A percentile compares a stretch with the other conserved stretches of the same genome.
These are phyloP conservation scores for Neurospora pannonica DNA, from an alignment of 495 filamentous ascomycete genomes.

Conservation along the genomic window DNA sequence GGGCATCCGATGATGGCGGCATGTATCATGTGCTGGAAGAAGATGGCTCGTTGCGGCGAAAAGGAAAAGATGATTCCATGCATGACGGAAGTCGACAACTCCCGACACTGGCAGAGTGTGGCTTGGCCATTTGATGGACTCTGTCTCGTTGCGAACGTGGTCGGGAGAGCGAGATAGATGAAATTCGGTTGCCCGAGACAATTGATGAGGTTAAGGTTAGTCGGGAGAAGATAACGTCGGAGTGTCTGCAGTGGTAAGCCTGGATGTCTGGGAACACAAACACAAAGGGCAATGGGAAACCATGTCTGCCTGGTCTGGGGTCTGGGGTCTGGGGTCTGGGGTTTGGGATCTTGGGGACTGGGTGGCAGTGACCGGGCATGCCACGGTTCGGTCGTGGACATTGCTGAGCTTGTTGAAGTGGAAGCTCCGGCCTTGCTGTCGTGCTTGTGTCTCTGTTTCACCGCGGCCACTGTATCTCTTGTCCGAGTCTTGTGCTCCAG, in stretches of 20 bases:
- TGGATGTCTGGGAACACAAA: not conserved
- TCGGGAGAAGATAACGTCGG: not conserved
- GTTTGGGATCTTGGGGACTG: not conserved
- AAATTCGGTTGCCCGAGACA: not conserved
- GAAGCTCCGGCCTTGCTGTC: not conserved
- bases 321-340: not conserved
- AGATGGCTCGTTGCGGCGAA: not conserved
- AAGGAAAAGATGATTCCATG: not conserved
- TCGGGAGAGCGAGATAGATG: not conserved
- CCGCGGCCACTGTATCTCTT: not conserved
- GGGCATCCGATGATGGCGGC: not conserved
- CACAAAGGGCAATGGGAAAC: not conserved
- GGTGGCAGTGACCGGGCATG: not conserved
- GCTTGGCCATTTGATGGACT: not conserved
- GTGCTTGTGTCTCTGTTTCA: not conserved
- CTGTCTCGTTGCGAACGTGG: not conserved
- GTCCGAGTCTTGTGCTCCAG: not conserved
- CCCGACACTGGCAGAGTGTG: not conserved
- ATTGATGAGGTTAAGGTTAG: not conserved
- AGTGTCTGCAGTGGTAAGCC: not conserved
- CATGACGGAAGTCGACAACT: not conserved
- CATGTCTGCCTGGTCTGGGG: not conserved
- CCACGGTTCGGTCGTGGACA: not conserved
- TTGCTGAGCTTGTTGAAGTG: not conserved
- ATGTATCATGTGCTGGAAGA: not conserved